Evolutionary conservation across 441 rosid genomes (phyloP).

Genomic region (Pelargonium cotyledonis): DNA sequence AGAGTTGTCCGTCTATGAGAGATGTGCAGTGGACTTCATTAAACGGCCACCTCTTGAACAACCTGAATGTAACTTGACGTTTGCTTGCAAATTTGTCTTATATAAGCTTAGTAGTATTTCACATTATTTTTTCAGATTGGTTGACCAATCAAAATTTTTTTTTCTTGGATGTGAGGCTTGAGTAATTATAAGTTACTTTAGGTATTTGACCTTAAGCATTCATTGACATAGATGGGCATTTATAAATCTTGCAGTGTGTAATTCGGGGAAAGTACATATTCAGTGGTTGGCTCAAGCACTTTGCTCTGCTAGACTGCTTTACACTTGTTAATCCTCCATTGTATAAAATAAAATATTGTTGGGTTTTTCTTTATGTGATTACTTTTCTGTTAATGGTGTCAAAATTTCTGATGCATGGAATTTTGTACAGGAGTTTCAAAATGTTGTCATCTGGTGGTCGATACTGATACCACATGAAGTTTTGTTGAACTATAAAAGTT

Average conservation of each 20-base stretch:
- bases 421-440: slow-evolving; percentile 8
- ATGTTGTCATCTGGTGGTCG: neutral
- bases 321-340: neutral
- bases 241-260: neutral
- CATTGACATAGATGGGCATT: neutral
- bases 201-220: neutral
- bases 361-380: slow-evolving; percentile 6
- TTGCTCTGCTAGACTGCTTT: too few species aligned
- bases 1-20: neutral
- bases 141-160: neutral
- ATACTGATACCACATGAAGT: slow-evolving; percentile 6
- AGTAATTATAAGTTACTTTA: neutral
- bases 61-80: too few species aligned
- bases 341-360: slow-evolving; percentile 1
- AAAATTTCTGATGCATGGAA: slow-evolving; percentile 7
- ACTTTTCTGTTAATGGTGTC: slow-evolving; percentile 7
- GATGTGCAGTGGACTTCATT: too few species aligned
- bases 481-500: neutral
- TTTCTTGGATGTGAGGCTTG: neutral
- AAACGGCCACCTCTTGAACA: too few species aligned
- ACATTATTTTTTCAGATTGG: neutral
- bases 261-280: neutral
- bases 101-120: too few species aligned
- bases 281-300: neutral
- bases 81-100: too few species aligned